Conservation (phyloP, 2,329 filamentous ascomycete genomes). For the Fusarium liriodendri region DNA sequence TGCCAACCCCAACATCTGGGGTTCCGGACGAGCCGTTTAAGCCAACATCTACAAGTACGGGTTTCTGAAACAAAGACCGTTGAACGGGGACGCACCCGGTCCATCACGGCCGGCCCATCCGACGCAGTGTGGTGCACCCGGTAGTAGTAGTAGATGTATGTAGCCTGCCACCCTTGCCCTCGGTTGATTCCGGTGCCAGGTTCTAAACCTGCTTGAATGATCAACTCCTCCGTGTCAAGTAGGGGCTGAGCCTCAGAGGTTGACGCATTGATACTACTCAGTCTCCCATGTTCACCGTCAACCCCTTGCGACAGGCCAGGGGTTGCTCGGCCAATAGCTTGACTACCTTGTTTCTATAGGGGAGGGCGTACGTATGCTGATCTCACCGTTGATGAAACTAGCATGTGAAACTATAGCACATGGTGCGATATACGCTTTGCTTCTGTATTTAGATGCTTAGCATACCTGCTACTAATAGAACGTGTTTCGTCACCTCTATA, state of each 20-base stretch:
- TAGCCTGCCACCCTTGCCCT: slow-evolving; percentile 21
- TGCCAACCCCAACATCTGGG: slow-evolving; percentile 1
- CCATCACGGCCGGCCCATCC: neutral
- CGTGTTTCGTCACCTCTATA: slow-evolving; percentile 5
- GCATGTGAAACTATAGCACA: neutral
- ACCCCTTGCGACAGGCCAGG: slow-evolving; percentile 15
- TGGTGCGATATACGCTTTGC: neutral
- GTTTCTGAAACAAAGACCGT: slow-evolving; percentile 29
- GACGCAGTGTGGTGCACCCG: slow-evolving; percentile 2
- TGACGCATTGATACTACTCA: slow-evolving; percentile 3
- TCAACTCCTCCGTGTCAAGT: slow-evolving; percentile 9
- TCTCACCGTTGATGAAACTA: neutral
- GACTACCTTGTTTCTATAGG: neutral
- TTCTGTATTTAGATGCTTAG: neutral
- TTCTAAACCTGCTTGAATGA: neutral
- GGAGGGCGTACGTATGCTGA: neutral
- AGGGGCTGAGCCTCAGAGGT: slow-evolving; percentile 10
- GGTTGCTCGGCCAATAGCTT: neutral
- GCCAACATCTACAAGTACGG: slow-evolving; percentile 10
- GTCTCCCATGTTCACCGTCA: slow-evolving; percentile 11
- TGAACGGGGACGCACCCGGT: neutral
- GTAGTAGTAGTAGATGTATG: neutral
- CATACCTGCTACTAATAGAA: neutral
- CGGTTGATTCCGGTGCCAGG: slow-evolving; percentile 33
- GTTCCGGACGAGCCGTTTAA: slow-evolving; percentile 14